Percentiles rank a stretch among this genome's conserved stretches.
Conservation (phyloP, 2,329 filamentous ascomycete species). For the Diaporthe eres region DNA sequence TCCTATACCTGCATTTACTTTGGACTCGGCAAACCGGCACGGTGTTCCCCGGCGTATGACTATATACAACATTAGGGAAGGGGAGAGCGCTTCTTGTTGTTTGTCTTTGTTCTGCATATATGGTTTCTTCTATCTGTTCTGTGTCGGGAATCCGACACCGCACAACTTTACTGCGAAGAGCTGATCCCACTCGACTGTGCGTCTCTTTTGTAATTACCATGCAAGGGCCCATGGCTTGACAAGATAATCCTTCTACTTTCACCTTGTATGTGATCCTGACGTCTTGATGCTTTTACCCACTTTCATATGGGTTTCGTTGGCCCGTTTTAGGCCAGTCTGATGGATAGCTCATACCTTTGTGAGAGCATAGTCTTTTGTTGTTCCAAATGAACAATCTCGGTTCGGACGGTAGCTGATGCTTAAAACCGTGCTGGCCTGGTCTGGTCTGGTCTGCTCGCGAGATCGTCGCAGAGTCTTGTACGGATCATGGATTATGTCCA, state of each 20-base stretch:
- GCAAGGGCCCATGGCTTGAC: constrained; percentile 1
- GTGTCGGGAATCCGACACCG: constrained; percentile 31
- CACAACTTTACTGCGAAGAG: constrained; percentile 26
- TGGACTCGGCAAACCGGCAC: constrained; percentile 55
- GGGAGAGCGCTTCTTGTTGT: constrained; percentile 43
- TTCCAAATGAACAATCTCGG: too few species aligned
- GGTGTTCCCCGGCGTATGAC: constrained; percentile 61
- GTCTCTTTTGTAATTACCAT: constrained; percentile 36
- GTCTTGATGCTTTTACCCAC: constrained; percentile 21
- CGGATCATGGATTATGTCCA: background rate
- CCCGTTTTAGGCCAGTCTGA: constrained; percentile 39
- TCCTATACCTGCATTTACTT: constrained; percentile 51
- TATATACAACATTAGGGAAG: constrained; percentile 45
- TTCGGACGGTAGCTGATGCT: background rate
- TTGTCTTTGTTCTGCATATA: constrained; percentile 43
- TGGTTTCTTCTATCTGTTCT: constrained; percentile 28
- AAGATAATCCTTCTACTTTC: constrained; percentile 43
- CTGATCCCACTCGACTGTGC: constrained; percentile 7
- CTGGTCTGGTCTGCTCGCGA: background rate
- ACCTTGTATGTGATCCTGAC: background rate
- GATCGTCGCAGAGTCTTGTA: background rate
- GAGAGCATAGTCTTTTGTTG: background rate
- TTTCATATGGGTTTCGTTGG: constrained; percentile 48
- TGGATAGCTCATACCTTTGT: background rate
- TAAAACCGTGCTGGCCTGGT: too few species aligned